Evolutionary conservation across 2,329 filamentous ascomycete species (phyloP).

Genomic region (Xylogone sp.): DNA sequence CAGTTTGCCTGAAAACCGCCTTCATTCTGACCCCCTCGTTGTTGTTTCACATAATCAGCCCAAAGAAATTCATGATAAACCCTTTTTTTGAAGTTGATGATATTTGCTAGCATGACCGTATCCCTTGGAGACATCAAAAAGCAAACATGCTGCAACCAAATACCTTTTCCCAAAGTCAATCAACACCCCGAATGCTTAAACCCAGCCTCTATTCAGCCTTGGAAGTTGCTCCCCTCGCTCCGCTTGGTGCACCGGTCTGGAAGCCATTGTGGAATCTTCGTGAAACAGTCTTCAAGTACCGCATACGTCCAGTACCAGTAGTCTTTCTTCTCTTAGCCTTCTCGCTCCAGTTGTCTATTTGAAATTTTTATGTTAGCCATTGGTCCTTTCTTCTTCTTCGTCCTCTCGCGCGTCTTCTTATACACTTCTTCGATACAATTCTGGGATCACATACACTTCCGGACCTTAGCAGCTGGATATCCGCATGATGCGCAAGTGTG

Average conservation of each 20-base stretch:
- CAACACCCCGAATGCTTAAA: slow-evolving; percentile 28
- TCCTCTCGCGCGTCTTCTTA: slow-evolving; percentile 57
- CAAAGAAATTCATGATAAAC: slow-evolving; percentile 7
- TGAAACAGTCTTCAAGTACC: slow-evolving; percentile 88
- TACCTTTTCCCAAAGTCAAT: slow-evolving; percentile 27
- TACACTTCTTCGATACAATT: slow-evolving; percentile 5
- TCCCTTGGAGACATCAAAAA: slow-evolving; percentile 23
- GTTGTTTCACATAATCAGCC: background rate
- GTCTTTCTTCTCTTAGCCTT: slow-evolving; percentile 99
- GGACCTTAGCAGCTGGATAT: slow-evolving; percentile 94
- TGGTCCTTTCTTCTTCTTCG: slow-evolving; percentile 41
- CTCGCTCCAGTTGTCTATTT: slow-evolving; percentile 96
- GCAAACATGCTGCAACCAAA: slow-evolving; percentile 23
- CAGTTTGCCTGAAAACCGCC: background rate
- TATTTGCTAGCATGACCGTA: slow-evolving; percentile 28
- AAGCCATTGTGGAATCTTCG: slow-evolving; percentile 98
- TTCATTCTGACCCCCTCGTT: background rate
- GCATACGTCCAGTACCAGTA: slow-evolving; percentile 92
- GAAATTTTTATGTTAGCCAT: slow-evolving; percentile 62
- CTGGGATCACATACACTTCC: slow-evolving; percentile 80
- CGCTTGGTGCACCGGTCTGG: slow-evolving; percentile 85
- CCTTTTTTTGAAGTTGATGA: slow-evolving; percentile 26
- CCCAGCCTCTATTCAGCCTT: slow-evolving; percentile 34
- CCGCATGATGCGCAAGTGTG: slow-evolving; percentile 93
- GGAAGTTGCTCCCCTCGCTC: slow-evolving; percentile 61